Evolutionary conservation across 176 grass and related monocot species (phyloP), one percentile per base, ranked within the genome.

Genomic region (Thalia dealbata): DNA sequence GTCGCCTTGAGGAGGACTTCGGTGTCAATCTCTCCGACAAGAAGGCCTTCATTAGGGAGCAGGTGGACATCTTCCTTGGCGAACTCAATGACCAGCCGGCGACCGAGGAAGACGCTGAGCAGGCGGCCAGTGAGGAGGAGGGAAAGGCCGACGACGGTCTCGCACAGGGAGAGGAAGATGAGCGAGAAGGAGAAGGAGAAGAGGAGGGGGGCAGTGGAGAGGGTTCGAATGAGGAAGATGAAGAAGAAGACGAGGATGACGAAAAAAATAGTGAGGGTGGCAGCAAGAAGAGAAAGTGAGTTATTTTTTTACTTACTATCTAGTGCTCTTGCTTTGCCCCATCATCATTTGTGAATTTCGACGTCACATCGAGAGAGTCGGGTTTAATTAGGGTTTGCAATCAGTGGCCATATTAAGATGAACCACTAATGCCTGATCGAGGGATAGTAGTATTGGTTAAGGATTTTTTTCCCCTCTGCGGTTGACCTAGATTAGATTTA

Each of bases 31-130:
- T 99, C 73, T 88, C 95, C 25, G 43, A 87, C 78, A 89, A 88
- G 95, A 99, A 95, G 95, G 74, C 74, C 69, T 99, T 99, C 83
- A 86, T 99, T 73, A 81, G 95, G 44, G 87, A 93, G 78, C 95
- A 95, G 87, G 90, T 99, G 64, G 83, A 99, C 73, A 82, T 99
- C 77, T 84, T 88, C 80, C 79, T 93, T 44, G 21, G 72, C 14
- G 87, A 91, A 76, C 44, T 99, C 61, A 76, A 62, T 2, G 89
- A 82, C 26, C 6, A 42, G 9, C 16, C 6, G 18, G 65, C 43
- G 9, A 24, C 25, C 25, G 14, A 64, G 62, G 62, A 0, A 63
- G 52, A 29, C 24, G 66, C 65, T 21, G 86, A 70, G 22, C 75
- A 52, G 63, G 51, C 23, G 13, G 78, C 52, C 46, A 60, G 29